A percentile compares a stretch with the other conserved stretches of the same genome.
Conservation (phyloP, 2,329 filamentous ascomycete genomes). For the Fusarium globosum region DNA sequence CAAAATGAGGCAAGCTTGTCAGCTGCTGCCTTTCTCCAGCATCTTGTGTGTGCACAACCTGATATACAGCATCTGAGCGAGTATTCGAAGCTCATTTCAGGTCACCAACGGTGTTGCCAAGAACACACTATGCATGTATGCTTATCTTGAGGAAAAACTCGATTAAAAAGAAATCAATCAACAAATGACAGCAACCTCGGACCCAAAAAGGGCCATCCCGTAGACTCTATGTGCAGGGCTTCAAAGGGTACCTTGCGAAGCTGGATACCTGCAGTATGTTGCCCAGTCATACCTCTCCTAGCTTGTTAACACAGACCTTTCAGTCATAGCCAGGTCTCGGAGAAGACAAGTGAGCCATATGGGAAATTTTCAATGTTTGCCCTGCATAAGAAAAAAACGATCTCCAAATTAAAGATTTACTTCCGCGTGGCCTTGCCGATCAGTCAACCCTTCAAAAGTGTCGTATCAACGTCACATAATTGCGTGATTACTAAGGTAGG, state of each 20-base stretch:
- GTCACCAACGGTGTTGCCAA: constrained; percentile 8
- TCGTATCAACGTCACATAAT: constrained; percentile 22
- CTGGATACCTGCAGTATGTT: no score
- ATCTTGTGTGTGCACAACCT: neutral
- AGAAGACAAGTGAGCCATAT: neutral
- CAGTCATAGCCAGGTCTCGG: neutral
- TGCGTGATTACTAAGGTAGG: constrained; percentile 38
- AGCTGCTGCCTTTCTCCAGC: neutral
- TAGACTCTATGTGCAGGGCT: no score
- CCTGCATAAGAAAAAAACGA: neutral
- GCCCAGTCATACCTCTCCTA: no score
- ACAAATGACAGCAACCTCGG: neutral
- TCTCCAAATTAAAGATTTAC: neutral
- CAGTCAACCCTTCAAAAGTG: neutral
- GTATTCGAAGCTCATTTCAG: neutral
- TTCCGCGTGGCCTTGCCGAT: neutral
- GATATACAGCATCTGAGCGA: neutral
- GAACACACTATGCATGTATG: neutral
- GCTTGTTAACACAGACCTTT: neutral
- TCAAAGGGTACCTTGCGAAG: no score
- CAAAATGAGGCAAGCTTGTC: constrained; percentile 37
- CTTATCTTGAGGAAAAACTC: neutral
- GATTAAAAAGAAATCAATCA: neutral
- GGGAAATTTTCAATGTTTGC: neutral
- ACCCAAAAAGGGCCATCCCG: neutral